Percentiles rank a stretch among this genome's conserved stretches.
These are phyloP conservation scores for Saururus chinensis DNA, from an alignment of 164 flowering plant species.

Conservation along the genomic window DNA sequence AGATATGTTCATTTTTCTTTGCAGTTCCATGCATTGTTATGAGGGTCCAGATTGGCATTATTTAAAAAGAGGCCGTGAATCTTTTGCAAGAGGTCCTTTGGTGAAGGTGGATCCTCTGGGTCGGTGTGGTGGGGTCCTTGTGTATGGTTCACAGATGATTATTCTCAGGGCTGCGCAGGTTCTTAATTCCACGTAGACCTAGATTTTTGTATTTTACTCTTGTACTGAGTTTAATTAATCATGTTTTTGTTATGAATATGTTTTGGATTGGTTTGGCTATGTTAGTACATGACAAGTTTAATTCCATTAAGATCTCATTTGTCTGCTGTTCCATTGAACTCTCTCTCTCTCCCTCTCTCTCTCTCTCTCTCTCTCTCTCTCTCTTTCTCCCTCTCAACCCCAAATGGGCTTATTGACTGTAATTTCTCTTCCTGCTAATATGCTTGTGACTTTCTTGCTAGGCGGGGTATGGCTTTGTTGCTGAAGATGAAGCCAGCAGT, in stretches of 20 bases:
- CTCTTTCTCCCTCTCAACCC: not conserved
- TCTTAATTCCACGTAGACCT: not conserved
- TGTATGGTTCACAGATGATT: constrained; percentile 82
- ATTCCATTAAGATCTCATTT: not conserved
- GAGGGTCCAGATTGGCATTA: constrained; percentile 94
- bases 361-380: not conserved
- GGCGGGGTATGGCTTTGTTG: constrained; percentile 84
- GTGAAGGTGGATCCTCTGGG: constrained; percentile 94
- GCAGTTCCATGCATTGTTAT: constrained; percentile 97
- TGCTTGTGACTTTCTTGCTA: constrained; percentile 11
- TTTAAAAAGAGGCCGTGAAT: constrained; percentile 84
- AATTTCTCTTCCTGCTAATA: not conserved
- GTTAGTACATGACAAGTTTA: not conserved
- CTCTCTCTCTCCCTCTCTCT: not conserved
- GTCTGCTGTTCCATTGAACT: not conserved
- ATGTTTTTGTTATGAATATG: too few species aligned
- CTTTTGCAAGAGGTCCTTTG: constrained; percentile 84
- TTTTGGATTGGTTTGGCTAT: not conserved
- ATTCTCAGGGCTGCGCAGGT: constrained; percentile 95
- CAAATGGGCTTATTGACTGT: too few species aligned
- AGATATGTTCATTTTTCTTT: constrained; percentile 4
- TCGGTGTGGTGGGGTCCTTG: constrained; percentile 85
- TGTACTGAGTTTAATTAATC: not conserved
- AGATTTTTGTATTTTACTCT: not conserved
- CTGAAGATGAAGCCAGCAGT: constrained; percentile 65